Base-by-base conservation (phyloP, 2,329 filamentous ascomycete genomes). In the Alternaria sp. region DNA sequence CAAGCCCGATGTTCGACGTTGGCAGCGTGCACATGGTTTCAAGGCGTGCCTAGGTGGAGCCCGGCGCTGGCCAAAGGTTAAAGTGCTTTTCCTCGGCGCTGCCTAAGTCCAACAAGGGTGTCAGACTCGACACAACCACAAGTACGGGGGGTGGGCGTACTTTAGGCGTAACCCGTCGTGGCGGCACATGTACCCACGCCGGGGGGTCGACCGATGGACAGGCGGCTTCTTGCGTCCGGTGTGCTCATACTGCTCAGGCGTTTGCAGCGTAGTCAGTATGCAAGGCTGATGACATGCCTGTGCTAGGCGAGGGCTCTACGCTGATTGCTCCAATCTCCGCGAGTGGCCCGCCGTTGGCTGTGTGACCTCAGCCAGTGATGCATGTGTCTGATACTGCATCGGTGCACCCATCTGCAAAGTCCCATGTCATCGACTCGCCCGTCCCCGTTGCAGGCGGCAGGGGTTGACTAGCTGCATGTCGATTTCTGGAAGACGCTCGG, bases 401-500 rank as follows among this genome's bases (percentile, higher is more conserved):
- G 36, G 36, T 39, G 36, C 38, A 41, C 22, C 59, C 63, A 57
- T 59, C 65, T 66, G 62, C 58, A 63, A 54, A 52, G 61, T 41
- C 53, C 62, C 67, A 63, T 70, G 68, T 65, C 63, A 62, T 64
- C 57, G 65, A 56, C 62, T 62, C 56, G 63, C 59, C 46, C 48
- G 54, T 57, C 59, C 66, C 66, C 67, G 68, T 70, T 67, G 60
- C 60, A 64, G 59, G 58, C 57, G 57, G 58, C 70, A 71, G 64
- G 69, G 70, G 26, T 49, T 56, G 64, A 58, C 24, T 43, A 32
- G 69, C 54, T 48, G 59, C 62, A 68, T 54, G 63, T 65, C 67
- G 71, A 68, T 73, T 74, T 75, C 74, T 75, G 74, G 72, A 76
- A 76, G 70, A 66, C 69, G 68, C 62, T 76, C 68, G 68, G 67